These are phyloP conservation scores for Luffa aegyptiaca DNA, from an alignment of 306 rosid species.

Conservation along the genomic window DNA sequence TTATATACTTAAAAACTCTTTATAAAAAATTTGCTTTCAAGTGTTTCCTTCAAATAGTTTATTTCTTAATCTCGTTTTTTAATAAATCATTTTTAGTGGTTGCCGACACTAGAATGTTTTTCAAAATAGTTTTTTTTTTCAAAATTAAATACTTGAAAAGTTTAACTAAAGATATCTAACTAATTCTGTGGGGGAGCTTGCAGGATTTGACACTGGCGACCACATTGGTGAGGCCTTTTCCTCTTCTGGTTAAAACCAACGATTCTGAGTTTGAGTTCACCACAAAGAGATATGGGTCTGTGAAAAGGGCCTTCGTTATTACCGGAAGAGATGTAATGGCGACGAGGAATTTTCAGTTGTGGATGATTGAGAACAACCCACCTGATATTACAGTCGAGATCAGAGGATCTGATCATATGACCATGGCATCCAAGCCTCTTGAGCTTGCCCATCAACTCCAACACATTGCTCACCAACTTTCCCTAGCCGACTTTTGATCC, in stretches of 20 bases:
- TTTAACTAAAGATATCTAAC: too few relatives aligned
- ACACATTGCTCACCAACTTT: background rate
- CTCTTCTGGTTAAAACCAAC: slow-evolving; percentile 12
- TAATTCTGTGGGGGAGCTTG: too few relatives aligned
- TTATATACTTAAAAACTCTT: too few relatives aligned
- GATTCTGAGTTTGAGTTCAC: slow-evolving; percentile 18
- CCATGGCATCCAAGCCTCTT: slow-evolving; percentile 29
- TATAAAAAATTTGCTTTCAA: too few relatives aligned
- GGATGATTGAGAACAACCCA: slow-evolving; percentile 29
- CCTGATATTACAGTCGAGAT: slow-evolving; percentile 25
- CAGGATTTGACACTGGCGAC: slow-evolving; percentile 14
- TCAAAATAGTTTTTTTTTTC: too few relatives aligned
- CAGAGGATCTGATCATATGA: slow-evolving; percentile 30
- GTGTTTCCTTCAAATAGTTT: too few relatives aligned
- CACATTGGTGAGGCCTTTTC: slow-evolving; percentile 27
- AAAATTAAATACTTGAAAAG: too few relatives aligned
- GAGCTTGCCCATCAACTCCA: slow-evolving; percentile 18
- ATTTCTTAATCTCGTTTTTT: too few relatives aligned
- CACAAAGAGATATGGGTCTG: slow-evolving; percentile 15
- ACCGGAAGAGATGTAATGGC: slow-evolving; percentile 12
- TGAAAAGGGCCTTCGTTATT: slow-evolving; percentile 18
- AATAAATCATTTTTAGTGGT: too few relatives aligned
- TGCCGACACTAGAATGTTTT: too few relatives aligned
- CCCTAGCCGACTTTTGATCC: background rate
- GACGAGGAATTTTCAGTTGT: slow-evolving; percentile 7